phyloP scores from a whole-genome alignment of 768 basidiomycete genomes.

The Gelatoporia subvermispora region DNA sequence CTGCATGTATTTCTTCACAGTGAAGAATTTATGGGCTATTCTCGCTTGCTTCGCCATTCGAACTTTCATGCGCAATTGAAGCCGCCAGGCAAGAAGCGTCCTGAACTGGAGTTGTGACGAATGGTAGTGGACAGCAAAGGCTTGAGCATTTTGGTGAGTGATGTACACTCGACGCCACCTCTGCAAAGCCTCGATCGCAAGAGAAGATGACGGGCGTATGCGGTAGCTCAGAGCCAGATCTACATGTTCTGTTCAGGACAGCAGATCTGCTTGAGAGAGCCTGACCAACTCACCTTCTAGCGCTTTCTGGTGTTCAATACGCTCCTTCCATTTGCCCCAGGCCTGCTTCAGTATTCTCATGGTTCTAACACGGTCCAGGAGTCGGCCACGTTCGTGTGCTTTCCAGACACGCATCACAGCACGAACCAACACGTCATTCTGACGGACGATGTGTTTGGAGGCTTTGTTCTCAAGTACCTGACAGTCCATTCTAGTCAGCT shows the following conservation, averaged over 20 bases:
- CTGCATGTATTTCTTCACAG: conserved; percentile 42
- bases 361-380: conserved; percentile 49
- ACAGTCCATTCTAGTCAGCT: not conserved
- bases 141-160: conserved; percentile 41
- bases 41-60: conserved; percentile 51
- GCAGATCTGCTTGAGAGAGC: not conserved
- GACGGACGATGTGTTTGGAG: conserved; percentile 48
- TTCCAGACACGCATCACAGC: conserved; percentile 64
- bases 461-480: conserved; percentile 57
- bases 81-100: conserved; percentile 50
- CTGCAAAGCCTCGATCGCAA: conserved; percentile 31
- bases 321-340: conserved; percentile 48
- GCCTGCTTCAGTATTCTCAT: conserved; percentile 40
- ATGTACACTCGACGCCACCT: conserved; percentile 42
- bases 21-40: conserved; percentile 46
- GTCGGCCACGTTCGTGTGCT: conserved; percentile 56
- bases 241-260: conserved; percentile 17
- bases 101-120: conserved; percentile 34
- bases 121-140: conserved; percentile 49
- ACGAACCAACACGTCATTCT: conserved; percentile 52
- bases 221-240: conserved; percentile 49
- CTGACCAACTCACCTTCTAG: conserved; percentile 39
- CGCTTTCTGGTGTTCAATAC: conserved; percentile 32
- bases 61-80: conserved; percentile 44
- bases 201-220: conserved; percentile 37